Conservation (phyloP, 1,284 basidiomycete genomes). For the Ceratobasidium sp. region DNA sequence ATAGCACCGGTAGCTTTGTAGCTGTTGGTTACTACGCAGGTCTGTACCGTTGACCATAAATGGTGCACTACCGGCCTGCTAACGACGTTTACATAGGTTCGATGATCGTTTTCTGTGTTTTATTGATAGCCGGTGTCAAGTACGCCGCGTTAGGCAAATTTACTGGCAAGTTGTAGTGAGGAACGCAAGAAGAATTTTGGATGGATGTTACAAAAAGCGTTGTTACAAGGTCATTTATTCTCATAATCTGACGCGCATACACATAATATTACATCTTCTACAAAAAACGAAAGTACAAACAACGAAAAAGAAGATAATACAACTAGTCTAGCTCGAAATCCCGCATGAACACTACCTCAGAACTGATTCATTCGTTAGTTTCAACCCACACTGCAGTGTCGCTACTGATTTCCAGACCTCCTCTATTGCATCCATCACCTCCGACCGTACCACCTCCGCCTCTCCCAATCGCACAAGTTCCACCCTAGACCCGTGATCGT, state of each 20-base stretch:
- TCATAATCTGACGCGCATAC: constrained; percentile 12
- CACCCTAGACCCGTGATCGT: too few species aligned
- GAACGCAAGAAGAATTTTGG: background rate
- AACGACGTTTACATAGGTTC: constrained; percentile 49
- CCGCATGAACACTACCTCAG: too few species aligned
- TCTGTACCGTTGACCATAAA: constrained; percentile 50
- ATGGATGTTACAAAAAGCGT: constrained; percentile 25
- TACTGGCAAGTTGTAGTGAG: constrained; percentile 25
- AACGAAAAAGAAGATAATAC: too few species aligned
- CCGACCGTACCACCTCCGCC: too few species aligned
- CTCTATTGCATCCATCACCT: too few species aligned
- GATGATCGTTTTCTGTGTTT: constrained; percentile 50
- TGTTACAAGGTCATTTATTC: background rate
- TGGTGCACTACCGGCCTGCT: background rate
- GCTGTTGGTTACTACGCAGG: constrained; percentile 72
- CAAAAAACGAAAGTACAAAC: too few species aligned
- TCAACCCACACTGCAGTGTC: too few species aligned
- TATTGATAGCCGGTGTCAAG: constrained; percentile 48
- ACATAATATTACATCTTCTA: too few species aligned
- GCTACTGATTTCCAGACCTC: too few species aligned
- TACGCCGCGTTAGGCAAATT: constrained; percentile 11
- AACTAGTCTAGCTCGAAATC: too few species aligned
- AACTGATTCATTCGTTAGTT: too few species aligned
- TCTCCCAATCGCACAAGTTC: too few species aligned
- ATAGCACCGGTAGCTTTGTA: constrained; percentile 59